Evolutionary conservation across 2,329 filamentous ascomycete species (phyloP).

Genomic region (Amauroascus verrucosus): DNA sequence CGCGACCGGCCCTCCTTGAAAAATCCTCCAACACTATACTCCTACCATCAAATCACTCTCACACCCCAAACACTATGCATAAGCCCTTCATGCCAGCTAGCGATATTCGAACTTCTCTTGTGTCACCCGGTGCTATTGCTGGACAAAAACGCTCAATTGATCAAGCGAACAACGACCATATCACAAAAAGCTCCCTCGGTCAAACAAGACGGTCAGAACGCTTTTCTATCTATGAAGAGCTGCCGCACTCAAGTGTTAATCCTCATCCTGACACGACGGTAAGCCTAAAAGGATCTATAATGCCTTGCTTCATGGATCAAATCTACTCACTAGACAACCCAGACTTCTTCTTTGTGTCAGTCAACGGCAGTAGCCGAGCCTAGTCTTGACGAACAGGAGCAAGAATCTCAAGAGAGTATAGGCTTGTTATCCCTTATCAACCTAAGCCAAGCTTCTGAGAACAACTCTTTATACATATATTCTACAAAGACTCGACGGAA

Average conservation of each 20-base stretch:
- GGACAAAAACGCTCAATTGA: conserved; percentile 35
- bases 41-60: conserved; percentile 22
- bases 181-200: conserved; percentile 17
- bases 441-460: conserved; percentile 17
- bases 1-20: conserved; percentile 33
- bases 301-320: neutral
- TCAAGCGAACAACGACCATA: conserved; percentile 26
- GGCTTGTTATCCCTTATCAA: conserved; percentile 16
- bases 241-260: conserved; percentile 15
- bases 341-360: conserved; percentile 9
- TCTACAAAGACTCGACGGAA: conserved; percentile 18
- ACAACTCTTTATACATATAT: conserved; percentile 1
- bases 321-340: neutral
- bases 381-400: neutral
- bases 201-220: conserved; percentile 16
- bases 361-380: conserved; percentile 5
- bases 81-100: neutral
- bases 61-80: neutral
- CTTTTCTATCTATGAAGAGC: conserved; percentile 20
- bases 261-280: conserved; percentile 18
- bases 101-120: neutral
- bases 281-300: conserved; percentile 8
- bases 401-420: conserved; percentile 11
- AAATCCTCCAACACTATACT: conserved; percentile 35
- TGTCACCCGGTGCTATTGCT: conserved; percentile 27